Percentiles rank a stretch among this genome's conserved stretches.
These are phyloP conservation scores for Neotropicomus parvogracilis DNA, from an alignment of 1,284 basidiomycete species.

Conservation along the genomic window DNA sequence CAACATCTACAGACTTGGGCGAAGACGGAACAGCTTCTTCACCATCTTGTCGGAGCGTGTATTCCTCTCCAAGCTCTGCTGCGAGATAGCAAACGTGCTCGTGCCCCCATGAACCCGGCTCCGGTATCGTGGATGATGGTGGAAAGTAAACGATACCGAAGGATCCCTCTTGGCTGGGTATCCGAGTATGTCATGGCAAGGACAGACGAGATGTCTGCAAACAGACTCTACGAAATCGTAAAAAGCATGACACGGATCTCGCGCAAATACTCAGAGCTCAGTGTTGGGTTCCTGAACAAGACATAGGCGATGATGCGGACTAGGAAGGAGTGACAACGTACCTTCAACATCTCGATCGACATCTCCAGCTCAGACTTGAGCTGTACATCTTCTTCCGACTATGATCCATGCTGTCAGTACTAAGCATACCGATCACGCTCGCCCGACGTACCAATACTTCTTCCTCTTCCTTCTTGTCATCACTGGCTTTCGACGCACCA, in stretches of 20 bases:
- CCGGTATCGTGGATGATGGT: constrained; percentile 63
- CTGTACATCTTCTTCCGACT: constrained; percentile 96
- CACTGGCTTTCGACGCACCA: constrained; percentile 49
- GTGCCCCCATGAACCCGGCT: constrained; percentile 97
- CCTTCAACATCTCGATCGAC: constrained; percentile 93
- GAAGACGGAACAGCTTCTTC: constrained; percentile 38
- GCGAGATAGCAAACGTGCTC: constrained; percentile 98
- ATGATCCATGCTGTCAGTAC: constrained; percentile 5
- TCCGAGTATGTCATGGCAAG: constrained; percentile 99
- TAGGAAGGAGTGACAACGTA: constrained; percentile 31
- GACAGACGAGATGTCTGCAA: constrained; percentile 98
- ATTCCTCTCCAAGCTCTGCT: constrained; percentile 95
- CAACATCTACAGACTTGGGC: constrained; percentile 31
- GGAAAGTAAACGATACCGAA: constrained; percentile 88
- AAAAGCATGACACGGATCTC: constrained; percentile 1
- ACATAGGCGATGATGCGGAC: constrained; percentile 11
- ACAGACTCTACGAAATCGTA: constrained; percentile 62
- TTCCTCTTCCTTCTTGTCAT: constrained; percentile 71
- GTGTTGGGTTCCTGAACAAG: constrained; percentile 78
- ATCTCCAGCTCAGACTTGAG: constrained; percentile 96
- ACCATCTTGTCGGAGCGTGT: constrained; percentile 53
- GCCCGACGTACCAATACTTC: constrained; percentile 74
- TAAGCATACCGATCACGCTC: constrained; percentile 13
- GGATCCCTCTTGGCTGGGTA: constrained; percentile 89
- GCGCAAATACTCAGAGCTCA: constrained; percentile 47